A percentile compares a stretch with the other conserved stretches of the same genome.
These are phyloP conservation scores for Ogataea saltuana DNA, from an alignment of 805 yeast genomes.

Conservation along the genomic window DNA sequence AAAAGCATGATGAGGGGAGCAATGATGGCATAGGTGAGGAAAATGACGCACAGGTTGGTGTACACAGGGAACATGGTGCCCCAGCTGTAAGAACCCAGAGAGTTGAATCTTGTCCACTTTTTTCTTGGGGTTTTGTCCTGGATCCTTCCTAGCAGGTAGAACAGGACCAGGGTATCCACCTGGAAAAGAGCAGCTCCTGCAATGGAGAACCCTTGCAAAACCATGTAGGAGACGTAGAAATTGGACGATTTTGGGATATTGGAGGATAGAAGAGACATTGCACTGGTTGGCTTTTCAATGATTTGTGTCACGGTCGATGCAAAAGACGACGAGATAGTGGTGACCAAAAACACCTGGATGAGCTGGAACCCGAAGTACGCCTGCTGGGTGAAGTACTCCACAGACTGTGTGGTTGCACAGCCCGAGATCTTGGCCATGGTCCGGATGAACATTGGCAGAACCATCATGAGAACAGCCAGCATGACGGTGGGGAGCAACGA, in stretches of 20 bases:
- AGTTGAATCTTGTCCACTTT: conserved; percentile 60
- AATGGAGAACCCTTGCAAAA: conserved; percentile 66
- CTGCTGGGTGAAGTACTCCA: conserved; percentile 66
- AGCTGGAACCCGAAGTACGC: conserved; percentile 71
- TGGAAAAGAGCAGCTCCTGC: conserved; percentile 68
- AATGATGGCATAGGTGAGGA: conserved; percentile 66
- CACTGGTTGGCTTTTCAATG: conserved; percentile 56
- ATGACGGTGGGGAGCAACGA: conserved; percentile 69
- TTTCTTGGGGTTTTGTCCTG: conserved; percentile 68
- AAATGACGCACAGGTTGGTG: conserved; percentile 68
- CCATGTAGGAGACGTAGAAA: conserved; percentile 66
- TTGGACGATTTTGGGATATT: conserved; percentile 74
- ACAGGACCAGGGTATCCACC: conserved; percentile 56
- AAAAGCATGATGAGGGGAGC: conserved; percentile 84
- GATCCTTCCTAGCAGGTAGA: conserved; percentile 55
- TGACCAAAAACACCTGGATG: conserved; percentile 68
- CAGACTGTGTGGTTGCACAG: conserved; percentile 52
- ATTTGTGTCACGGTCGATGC: conserved; percentile 66
- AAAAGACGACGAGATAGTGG: conserved; percentile 72
- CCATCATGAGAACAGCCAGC: conserved; percentile 63
- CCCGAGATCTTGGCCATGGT: conserved; percentile 63
- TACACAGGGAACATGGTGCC: conserved; percentile 80
- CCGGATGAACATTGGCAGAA: conserved; percentile 66
- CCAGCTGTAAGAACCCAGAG: conserved; percentile 57
- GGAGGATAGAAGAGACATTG: conserved; percentile 60